A percentile compares a stretch with the other conserved stretches of the same genome.
Conservation (phyloP, 2,329 filamentous ascomycete species). For the Pseudogymnoascus sp. region DNA sequence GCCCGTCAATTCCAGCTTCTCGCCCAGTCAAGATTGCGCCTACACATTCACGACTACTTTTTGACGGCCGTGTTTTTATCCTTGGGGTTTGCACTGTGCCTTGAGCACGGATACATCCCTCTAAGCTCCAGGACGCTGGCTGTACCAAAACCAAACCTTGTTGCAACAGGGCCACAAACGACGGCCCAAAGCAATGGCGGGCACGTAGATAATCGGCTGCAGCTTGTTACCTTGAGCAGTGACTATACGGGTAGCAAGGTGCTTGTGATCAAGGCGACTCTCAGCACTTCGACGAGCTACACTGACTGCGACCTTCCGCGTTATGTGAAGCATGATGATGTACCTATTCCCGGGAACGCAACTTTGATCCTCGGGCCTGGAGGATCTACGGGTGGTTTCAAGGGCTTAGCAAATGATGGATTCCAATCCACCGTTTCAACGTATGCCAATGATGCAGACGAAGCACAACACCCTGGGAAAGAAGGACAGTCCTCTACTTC, state of each 20-base stretch:
- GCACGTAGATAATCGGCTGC: not conserved
- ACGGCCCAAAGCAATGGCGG: not conserved
- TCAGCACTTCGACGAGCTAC: not conserved
- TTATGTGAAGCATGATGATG: not conserved
- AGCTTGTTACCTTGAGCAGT: constrained; percentile 1
- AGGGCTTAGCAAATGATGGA: not conserved
- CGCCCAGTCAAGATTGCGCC: not conserved
- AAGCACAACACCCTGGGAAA: not conserved
- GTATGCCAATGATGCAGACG: not conserved
- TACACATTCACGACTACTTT: constrained; percentile 26
- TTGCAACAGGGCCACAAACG: not conserved
- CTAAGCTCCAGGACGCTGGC: constrained; percentile 30
- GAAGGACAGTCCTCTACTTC: not conserved
- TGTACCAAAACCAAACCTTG: constrained; percentile 13
- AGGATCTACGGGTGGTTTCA: not conserved
- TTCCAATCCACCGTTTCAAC: not conserved
- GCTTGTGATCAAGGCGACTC: constrained; percentile 11
- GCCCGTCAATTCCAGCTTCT: constrained; percentile 2
- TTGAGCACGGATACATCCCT: constrained; percentile 26
- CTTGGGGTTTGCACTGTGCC: constrained; percentile 27
- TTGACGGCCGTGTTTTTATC: constrained; percentile 29
- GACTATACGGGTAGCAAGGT: constrained; percentile 7
- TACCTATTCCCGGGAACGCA: not conserved
- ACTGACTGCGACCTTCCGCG: not conserved
- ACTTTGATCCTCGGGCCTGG: constrained; percentile 28